Evolutionary conservation across 768 basidiomycete species (phyloP), one percentile per base, ranked within the genome.

Genomic region (Suillus plorans): DNA sequence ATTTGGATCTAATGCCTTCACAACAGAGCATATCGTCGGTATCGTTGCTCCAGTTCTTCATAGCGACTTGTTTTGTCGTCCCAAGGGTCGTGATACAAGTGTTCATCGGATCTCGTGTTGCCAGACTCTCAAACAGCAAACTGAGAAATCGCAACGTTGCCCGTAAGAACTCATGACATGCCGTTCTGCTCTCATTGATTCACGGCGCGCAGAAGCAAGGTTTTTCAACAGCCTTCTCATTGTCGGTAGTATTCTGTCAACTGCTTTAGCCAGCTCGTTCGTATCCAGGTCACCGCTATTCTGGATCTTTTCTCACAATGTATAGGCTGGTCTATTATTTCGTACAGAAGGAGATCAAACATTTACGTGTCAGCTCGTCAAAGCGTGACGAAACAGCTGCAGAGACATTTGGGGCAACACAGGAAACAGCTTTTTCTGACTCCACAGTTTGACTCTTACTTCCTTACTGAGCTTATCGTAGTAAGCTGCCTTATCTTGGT

Each of bases 41-140:
- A 12, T 79, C 86, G 4, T 71, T 95, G 3, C 85, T 84, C 80
- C 92, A 94, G 77, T 95, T 95, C 72, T 77, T 86, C 56, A 71
- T 88, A 8, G 94, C 94, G 7, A 95, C 92, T 7, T 75, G 84
- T 53, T 87, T 86, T 71, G 80, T 88, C 13, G 84, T 87, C 52
- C 93, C 94, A 31, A 93, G 88, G 71, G 78, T 90, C 7, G 73
- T 88, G 39, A 79, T 95, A 31, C 84, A 90, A 64, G 86, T 89
- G 13, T 92, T 94, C 75, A 86, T 94, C 59, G 94, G 93, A 2
- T 88, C 89, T 2, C 85, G 86, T 34, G 83, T 94, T 49, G 90
- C 90, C 47, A 80, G 80, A 12, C 77, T 95, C 14, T 89, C 92
- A 10, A 92, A 95, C 70, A 89, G 89, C 41, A 83, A 89, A 68